Evolutionary conservation across 129 eudicot species (phyloP).

Genomic region (Flaveria ramosissima): DNA sequence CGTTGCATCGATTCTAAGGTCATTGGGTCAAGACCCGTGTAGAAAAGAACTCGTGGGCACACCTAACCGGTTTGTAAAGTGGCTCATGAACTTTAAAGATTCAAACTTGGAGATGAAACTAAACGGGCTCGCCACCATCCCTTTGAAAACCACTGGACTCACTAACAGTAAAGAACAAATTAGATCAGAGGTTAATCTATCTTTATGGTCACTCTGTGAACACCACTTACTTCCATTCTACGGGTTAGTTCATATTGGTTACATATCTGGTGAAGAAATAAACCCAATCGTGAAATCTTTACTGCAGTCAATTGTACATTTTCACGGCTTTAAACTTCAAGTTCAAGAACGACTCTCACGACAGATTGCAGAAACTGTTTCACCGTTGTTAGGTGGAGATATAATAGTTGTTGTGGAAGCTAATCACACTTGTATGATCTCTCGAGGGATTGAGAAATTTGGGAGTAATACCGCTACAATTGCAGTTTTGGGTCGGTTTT

Average conservation of each 20-base stretch:
- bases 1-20: slow-evolving; percentile 53
- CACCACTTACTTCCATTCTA: slow-evolving; percentile 96
- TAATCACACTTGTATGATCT: slow-evolving; percentile 89
- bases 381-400: slow-evolving; percentile 69
- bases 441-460: slow-evolving; percentile 89
- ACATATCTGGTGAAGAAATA: slow-evolving; percentile 46
- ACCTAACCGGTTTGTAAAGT: slow-evolving; percentile 66
- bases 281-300: slow-evolving; percentile 53
- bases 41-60: slow-evolving; percentile 78
- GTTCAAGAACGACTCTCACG: slow-evolving; percentile 95
- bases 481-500: slow-evolving; percentile 90
- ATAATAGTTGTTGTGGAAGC: slow-evolving; percentile 92
- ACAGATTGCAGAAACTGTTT: slow-evolving; percentile 89
- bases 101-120: slow-evolving; percentile 67
- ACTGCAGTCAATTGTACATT: slow-evolving; percentile 81
- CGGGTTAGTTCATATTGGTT: slow-evolving; percentile 90
- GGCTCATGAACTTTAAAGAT: slow-evolving; percentile 68
- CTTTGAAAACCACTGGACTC: slow-evolving; percentile 31
- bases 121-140: slow-evolving; percentile 46
- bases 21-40: slow-evolving; percentile 81
- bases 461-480: slow-evolving; percentile 93
- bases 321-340: slow-evolving; percentile 88
- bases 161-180: slow-evolving; percentile 35
- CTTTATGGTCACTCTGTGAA: slow-evolving; percentile 93
- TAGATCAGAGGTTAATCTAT: slow-evolving; percentile 55